These are phyloP conservation scores for Clonostachys sp. DNA, from an alignment of 2,329 filamentous ascomycete genomes.

Conservation along the genomic window DNA sequence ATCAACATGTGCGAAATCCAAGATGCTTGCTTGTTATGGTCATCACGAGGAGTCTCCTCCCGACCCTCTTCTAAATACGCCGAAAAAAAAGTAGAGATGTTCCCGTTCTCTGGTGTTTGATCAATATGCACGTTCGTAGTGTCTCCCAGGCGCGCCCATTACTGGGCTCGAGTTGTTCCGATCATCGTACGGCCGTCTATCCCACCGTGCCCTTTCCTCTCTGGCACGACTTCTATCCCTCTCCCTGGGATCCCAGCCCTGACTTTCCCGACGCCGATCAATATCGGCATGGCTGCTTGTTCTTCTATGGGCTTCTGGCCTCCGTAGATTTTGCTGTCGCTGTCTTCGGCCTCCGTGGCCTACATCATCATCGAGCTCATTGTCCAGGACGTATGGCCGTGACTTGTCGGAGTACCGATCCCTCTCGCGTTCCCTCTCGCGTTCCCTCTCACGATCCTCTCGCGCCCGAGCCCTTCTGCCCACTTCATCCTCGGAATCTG, in stretches of 20 bases:
- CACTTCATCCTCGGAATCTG: slow-evolving; percentile 21
- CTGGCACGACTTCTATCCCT: slow-evolving; percentile 21
- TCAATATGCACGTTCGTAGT: slow-evolving; percentile 15
- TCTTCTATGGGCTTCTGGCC: slow-evolving; percentile 34
- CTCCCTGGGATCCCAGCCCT: slow-evolving; percentile 21
- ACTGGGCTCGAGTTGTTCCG: slow-evolving; percentile 17
- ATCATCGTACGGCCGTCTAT: slow-evolving; percentile 24
- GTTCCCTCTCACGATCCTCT: slow-evolving; percentile 14
- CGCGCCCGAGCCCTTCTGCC: slow-evolving; percentile 8
- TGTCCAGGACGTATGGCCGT: slow-evolving; percentile 21
- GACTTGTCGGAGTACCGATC: slow-evolving; percentile 25
- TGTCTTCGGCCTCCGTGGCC: slow-evolving; percentile 22
- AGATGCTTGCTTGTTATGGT: too few relatives aligned
- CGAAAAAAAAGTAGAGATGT: background rate
- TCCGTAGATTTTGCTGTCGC: slow-evolving; percentile 21
- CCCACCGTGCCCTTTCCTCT: slow-evolving; percentile 26
- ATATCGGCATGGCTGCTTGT: slow-evolving; percentile 47
- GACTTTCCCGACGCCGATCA: slow-evolving; percentile 31
- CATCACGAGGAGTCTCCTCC: too few relatives aligned
- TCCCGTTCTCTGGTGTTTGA: background rate
- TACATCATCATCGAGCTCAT: slow-evolving; percentile 22
- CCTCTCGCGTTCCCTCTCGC: slow-evolving; percentile 24
- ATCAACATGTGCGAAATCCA: too few relatives aligned
- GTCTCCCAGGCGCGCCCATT: slow-evolving; percentile 25
- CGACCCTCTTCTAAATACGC: too few relatives aligned